Evolutionary conservation across 2,329 filamentous ascomycete genomes (phyloP).

Genomic region (Penicillium italicum): DNA sequence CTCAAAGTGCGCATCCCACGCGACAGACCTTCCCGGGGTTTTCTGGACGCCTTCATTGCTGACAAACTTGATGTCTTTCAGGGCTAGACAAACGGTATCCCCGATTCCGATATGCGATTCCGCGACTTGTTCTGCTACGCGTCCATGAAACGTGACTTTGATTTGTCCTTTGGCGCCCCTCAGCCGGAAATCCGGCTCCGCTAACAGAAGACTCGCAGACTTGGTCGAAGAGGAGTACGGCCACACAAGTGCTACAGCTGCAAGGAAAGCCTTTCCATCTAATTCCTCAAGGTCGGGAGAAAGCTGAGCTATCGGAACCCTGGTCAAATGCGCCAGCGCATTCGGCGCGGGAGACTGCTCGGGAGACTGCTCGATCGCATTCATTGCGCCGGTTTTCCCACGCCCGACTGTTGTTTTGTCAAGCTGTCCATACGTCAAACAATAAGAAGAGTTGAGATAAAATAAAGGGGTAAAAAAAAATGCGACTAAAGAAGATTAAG

Average conservation of each 20-base stretch:
- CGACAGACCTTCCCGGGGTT: conserved; percentile 56
- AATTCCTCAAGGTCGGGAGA: conserved; percentile 33
- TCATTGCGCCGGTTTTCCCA: conserved; percentile 25
- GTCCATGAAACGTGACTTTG: conserved; percentile 68
- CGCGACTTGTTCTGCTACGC: conserved; percentile 66
- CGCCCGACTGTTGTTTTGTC: conserved; percentile 4
- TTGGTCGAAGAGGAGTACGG: conserved; percentile 77
- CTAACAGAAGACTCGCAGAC: conserved; percentile 73
- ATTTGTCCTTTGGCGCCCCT: conserved; percentile 76
- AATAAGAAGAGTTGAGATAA: background rate
- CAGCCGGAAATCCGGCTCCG: conserved; percentile 78
- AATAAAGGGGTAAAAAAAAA: background rate
- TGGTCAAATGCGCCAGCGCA: conserved; percentile 21
- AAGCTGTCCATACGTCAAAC: background rate
- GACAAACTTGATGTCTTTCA: conserved; percentile 66
- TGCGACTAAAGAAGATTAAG: background rate
- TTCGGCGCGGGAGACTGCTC: conserved; percentile 23
- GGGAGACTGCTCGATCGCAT: conserved; percentile 24
- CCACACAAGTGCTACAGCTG: conserved; percentile 82
- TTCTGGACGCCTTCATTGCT: conserved; percentile 50
- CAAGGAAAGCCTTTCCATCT: conserved; percentile 52
- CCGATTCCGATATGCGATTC: conserved; percentile 69
- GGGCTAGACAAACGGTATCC: conserved; percentile 66
- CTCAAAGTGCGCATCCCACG: conserved; percentile 55
- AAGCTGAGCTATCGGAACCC: conserved; percentile 42